Conservation (phyloP, 2,329 filamentous ascomycete species). For the Grosmannia huntii region DNA sequence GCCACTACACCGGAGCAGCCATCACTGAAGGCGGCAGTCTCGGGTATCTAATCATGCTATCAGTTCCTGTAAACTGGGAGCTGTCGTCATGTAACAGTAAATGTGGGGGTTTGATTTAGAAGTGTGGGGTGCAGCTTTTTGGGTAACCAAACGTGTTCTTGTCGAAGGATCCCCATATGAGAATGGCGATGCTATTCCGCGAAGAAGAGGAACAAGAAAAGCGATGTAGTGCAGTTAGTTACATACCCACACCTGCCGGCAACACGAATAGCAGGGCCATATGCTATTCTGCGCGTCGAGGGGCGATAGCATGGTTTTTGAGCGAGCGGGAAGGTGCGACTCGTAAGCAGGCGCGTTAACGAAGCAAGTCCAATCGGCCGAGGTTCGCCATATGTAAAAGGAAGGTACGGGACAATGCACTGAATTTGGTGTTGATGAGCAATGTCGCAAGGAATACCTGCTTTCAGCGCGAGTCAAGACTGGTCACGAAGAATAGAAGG, state of each 20-base stretch:
- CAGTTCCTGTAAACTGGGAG: neutral
- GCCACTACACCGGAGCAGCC: slow-evolving; percentile 20
- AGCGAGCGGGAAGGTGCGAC: neutral
- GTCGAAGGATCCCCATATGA: neutral
- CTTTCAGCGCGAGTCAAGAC: neutral
- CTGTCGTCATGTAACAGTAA: neutral
- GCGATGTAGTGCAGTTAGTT: neutral
- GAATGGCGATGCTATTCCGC: neutral
- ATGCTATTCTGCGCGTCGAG: slow-evolving; percentile 6
- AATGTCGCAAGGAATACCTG: too few relatives aligned
- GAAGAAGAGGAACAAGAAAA: neutral
- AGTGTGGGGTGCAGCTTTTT: neutral
- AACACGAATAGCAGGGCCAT: slow-evolving; percentile 22
- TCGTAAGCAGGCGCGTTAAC: neutral
- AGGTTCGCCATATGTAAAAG: neutral
- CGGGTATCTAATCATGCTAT: slow-evolving; percentile 15
- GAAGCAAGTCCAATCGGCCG: neutral
- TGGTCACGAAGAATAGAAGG: neutral
- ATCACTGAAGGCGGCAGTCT: slow-evolving; percentile 17
- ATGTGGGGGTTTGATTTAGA: too few relatives aligned
- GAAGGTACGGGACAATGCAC: neutral
- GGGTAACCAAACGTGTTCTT: neutral
- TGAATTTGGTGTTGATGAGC: neutral
- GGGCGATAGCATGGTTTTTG: slow-evolving; percentile 2
- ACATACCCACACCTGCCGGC: slow-evolving; percentile 19